phyloP scores from a whole-genome alignment of 2,329 filamentous ascomycete genomes.

The Penicillium sp. region DNA sequence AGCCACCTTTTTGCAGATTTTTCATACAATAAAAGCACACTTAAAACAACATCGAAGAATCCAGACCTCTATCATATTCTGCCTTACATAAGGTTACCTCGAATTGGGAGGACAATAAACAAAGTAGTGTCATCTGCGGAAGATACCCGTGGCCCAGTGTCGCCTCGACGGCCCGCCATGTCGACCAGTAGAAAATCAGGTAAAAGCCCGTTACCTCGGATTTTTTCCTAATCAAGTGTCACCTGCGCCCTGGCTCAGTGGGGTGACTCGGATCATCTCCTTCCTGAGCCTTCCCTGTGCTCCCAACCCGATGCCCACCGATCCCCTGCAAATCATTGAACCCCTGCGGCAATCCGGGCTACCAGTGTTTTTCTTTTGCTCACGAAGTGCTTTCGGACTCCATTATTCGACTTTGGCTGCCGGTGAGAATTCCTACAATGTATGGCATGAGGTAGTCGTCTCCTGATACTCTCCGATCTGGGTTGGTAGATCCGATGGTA shows the following conservation, averaged over 20 bases:
- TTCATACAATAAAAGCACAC: background rate
- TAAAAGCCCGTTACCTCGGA: conserved; percentile 16
- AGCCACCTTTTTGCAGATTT: background rate
- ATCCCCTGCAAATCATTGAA: background rate
- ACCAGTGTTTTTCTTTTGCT: background rate
- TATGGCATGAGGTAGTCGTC: conserved; percentile 3
- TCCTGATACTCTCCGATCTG: conserved; percentile 4
- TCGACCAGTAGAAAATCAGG: conserved; percentile 11
- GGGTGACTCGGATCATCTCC: conserved; percentile 24
- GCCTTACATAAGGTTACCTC: background rate
- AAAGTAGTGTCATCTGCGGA: background rate
- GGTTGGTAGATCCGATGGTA: background rate
- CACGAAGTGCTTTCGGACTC: background rate
- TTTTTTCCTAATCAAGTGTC: background rate
- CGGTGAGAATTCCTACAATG: conserved; percentile 9
- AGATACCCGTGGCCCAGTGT: conserved; percentile 5
- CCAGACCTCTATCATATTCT: background rate
- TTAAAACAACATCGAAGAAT: background rate
- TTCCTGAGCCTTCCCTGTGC: conserved; percentile 11
- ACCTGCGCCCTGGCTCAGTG: conserved; percentile 15
- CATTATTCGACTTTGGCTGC: background rate
- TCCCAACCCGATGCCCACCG: conserved; percentile 17
- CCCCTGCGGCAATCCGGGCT: conserved; percentile 13
- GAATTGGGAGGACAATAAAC: background rate
- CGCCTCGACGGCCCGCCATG: background rate